Evolutionary conservation across 257 asterid species (phyloP), one percentile per base, ranked within the genome.

Genomic region (Ehretia macrophylla): DNA sequence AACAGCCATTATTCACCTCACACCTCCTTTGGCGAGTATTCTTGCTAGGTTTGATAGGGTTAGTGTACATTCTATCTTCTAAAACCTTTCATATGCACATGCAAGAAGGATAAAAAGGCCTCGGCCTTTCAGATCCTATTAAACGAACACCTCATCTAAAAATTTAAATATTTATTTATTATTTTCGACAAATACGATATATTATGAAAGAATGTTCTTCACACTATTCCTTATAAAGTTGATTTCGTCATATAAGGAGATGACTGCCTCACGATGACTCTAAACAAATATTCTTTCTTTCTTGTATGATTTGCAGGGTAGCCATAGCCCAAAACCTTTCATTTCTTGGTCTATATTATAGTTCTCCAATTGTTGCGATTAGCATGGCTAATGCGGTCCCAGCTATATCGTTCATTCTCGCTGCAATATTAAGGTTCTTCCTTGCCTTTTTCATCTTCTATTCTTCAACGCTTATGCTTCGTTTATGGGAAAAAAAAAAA

Each of bases 281-380:
- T 14, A 3, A 49, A 38, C 51, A 27, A 0, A 6, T 20, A 13
- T 16, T 11, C 17, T 1, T 22, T 17, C n/a, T n/a, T n/a, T n/a
- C n/a, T n/a, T n/a, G n/a, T n/a, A n/a, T 58, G 18, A 14, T 42
- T 64, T 76, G 71, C 90, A 87, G 96, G 82, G 79, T 82, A 50
- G 75, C 85, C 8, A 59, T 87, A 51, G 78, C 88, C 52, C 96
- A 87, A 44, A 87, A 87, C 58, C 88, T 87, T 37, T 86, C 94
- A 69, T 87, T 76, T 73, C 62, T 81, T 56, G 96, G 94, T 13
- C 73, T 87, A 39, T 84, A 86, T 68, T 87, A 84, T 59, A 82
- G 94, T 71, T 87, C 96, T 55, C 96, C 96, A 4, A 84, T 84
- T 35, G 90, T 82, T 57, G 96, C 96, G 59, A 76, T 84, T 68